Evolutionary conservation across 352 stramenopile genomes (phyloP).

Genomic region (Proteromonas lacertae): DNA sequence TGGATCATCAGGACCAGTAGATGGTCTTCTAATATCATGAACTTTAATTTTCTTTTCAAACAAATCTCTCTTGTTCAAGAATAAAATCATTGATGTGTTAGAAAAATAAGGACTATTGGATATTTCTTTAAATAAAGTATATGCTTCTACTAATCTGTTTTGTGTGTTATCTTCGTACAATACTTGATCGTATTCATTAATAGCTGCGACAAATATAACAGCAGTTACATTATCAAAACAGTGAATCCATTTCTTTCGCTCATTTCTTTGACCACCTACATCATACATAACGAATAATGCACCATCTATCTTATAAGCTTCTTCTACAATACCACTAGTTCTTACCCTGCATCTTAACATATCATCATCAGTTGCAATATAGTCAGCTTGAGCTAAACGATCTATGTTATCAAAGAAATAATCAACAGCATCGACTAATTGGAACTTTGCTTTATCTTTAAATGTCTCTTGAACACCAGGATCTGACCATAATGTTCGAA

Average conservation of each 20-base stretch:
- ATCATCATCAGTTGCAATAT: constrained; percentile 11
- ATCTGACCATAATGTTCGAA: constrained; percentile 10
- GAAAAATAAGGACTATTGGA: constrained; percentile 21
- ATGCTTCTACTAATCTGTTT: constrained; percentile 20
- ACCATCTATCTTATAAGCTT: constrained; percentile 19
- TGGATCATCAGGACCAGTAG: constrained; percentile 3
- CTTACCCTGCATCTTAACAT: constrained; percentile 11
- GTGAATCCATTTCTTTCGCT: constrained; percentile 31
- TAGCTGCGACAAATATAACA: constrained; percentile 58
- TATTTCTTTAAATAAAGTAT: constrained; percentile 24
- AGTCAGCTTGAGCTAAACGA: constrained; percentile 5
- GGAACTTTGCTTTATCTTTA: constrained; percentile 7
- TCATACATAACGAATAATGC: constrained; percentile 24
- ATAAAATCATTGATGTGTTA: constrained; percentile 22
- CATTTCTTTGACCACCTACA: constrained; percentile 25
- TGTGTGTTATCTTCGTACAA: constrained; percentile 22
- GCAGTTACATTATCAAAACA: constrained; percentile 25
- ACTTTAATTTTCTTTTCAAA: constrained; percentile 17
- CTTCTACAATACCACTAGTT: constrained; percentile 15
- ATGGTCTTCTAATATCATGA: constrained; percentile 5
- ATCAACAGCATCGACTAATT: constrained; percentile 13
- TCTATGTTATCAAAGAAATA: constrained; percentile 11
- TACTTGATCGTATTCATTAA: constrained; percentile 52
- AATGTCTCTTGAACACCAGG: constrained; percentile 10
- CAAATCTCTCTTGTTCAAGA: constrained; percentile 23